Evolutionary conservation across 805 yeast genomes (phyloP), one percentile per base, ranked within the genome.

Genomic region (Zygosaccharomyces kombuchaensis): DNA sequence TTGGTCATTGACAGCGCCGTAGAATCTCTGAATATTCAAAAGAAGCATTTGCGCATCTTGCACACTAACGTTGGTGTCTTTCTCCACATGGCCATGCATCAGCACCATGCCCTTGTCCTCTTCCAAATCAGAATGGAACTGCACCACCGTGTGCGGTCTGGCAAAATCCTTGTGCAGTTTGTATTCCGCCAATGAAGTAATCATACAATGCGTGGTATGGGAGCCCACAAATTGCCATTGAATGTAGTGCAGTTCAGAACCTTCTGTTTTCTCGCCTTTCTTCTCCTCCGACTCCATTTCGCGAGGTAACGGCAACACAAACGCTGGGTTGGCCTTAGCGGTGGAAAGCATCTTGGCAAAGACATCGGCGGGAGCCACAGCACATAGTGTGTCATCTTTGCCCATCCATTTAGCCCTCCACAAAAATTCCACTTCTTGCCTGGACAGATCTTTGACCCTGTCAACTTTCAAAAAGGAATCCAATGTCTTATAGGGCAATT

Each of bases 201-300:
- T 73, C 76, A 93, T 76, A 61, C 95, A 87, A 68, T 93, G 96
- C 1, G 87, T 73, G 2, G 97, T 90, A 34, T 80, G 57, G 12
- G 86, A 82, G 0, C 91, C 96, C 10, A 84, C 90, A 63, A 88
- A 87, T 14, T 80, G 74, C 99, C 99, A 93, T 68, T 93, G 98
- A 17, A 90, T 80, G 63, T 84, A 88, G 61, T 93, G 97, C 68
- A 93, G 75, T 67, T 93, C 99, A 58, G 72, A 68, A 60, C 66
- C 1, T 53, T 55, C 7, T 65, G 72, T 76, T 4, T 62, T 60
- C 8, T 69, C 72, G 6, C 70, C 69, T 36, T 71, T 69, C 34
- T 38, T 26, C 5, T 64, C 62, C 10, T 68, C 73, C 10, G 69
- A 71, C 30, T 70, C 69, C 10, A 54, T 43, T 14, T 71, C 79